Conservation (phyloP, 2,329 filamentous ascomycete species). For the Coniochaeta hoffmannii region DNA sequence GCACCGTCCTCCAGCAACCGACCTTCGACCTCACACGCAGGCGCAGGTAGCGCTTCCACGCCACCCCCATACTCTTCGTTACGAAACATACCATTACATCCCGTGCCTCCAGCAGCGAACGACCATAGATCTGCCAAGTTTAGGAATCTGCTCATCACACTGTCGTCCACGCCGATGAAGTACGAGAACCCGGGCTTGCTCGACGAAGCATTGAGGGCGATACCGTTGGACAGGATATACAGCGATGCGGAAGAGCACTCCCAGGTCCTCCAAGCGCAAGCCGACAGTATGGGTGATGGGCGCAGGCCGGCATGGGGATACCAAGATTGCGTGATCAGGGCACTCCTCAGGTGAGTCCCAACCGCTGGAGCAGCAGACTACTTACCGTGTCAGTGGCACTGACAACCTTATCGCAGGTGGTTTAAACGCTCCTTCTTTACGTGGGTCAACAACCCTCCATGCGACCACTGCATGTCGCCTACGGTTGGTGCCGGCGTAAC, state of each 20-base stretch:
- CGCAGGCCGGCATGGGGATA: slow-evolving; percentile 88
- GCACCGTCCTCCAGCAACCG: slow-evolving; percentile 31
- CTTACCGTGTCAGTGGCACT: background rate
- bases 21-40: slow-evolving; percentile 37
- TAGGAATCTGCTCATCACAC: slow-evolving; percentile 71
- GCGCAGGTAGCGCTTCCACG: slow-evolving; percentile 25
- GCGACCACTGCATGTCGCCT: slow-evolving; percentile 71
- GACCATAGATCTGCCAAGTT: slow-evolving; percentile 68
- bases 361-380: background rate
- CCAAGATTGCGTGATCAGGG: slow-evolving; percentile 90
- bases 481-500: slow-evolving; percentile 80
- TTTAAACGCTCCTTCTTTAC: slow-evolving; percentile 93
- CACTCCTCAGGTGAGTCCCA: slow-evolving; percentile 66
- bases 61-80: slow-evolving; percentile 41
- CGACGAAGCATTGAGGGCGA: slow-evolving; percentile 80
- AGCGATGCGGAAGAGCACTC: slow-evolving; percentile 89
- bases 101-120: slow-evolving; percentile 60
- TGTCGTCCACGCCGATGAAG: slow-evolving; percentile 83
- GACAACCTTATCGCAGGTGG: slow-evolving; percentile 52
- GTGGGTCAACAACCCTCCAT: slow-evolving; percentile 94
- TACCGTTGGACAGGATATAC: slow-evolving; percentile 88
- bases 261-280: slow-evolving; percentile 80
- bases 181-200: slow-evolving; percentile 95
- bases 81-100: slow-evolving; percentile 48
- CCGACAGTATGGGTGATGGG: slow-evolving; percentile 76